Conservation (phyloP, 2,329 filamentous ascomycete species). For the Microdochium bolleyi region DNA sequence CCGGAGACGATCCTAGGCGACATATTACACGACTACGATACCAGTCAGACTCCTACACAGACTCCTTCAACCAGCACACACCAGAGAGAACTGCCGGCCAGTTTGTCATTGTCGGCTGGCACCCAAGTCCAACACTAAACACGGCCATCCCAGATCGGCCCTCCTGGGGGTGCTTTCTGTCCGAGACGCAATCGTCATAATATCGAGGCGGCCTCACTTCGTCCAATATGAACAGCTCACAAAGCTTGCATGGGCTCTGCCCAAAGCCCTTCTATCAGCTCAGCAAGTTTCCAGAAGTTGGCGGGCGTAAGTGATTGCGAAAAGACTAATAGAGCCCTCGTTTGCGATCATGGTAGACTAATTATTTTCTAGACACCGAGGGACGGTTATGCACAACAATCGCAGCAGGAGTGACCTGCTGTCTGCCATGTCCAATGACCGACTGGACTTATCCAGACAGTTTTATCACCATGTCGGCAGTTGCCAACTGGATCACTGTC, state of each 20-base stretch:
- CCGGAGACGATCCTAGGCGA: no score
- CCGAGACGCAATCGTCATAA: neutral
- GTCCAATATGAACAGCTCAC: neutral
- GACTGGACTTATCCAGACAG: slow-evolving; percentile 57
- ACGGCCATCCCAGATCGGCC: no score
- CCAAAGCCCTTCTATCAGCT: neutral
- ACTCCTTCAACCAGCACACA: no score
- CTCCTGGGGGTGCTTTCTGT: no score
- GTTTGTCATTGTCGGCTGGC: no score
- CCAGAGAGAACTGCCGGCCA: no score
- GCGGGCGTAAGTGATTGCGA: neutral
- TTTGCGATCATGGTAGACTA: neutral
- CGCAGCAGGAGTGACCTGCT: neutral
- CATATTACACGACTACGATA: no score
- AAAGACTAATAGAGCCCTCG: no score
- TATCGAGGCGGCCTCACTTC: neutral
- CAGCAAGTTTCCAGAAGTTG: neutral
- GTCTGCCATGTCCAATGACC: slow-evolving; percentile 1
- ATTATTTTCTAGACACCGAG: neutral
- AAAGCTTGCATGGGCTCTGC: neutral
- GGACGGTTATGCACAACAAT: neutral
- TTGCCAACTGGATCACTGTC: slow-evolving; percentile 79
- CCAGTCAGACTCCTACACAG: no score
- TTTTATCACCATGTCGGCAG: slow-evolving; percentile 50
- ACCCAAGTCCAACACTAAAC: no score